These are phyloP conservation scores for Caloboletus firmus DNA, from an alignment of 1,284 basidiomycete genomes.

Conservation along the genomic window DNA sequence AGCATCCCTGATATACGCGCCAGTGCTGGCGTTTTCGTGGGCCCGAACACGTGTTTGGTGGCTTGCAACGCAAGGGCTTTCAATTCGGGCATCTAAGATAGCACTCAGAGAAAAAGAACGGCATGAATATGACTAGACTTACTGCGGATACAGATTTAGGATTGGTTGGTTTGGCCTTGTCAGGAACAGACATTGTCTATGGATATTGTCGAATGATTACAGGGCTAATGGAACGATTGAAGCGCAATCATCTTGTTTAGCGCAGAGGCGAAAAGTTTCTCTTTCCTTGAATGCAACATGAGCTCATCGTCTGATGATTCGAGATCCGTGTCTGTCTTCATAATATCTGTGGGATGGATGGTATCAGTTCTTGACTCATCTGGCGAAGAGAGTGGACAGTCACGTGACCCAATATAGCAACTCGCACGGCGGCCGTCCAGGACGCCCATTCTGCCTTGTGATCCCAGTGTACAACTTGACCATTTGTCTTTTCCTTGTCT, in stretches of 20 bases:
- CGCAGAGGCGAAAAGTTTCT: slow-evolving; percentile 49
- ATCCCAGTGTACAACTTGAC: no score
- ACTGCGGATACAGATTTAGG: slow-evolving; percentile 15
- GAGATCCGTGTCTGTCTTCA: slow-evolving; percentile 53
- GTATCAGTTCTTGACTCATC: no score
- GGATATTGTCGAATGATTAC: slow-evolving; percentile 58
- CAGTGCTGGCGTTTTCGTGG: slow-evolving; percentile 52
- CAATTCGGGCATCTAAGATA: slow-evolving; percentile 44
- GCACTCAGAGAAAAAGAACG: neutral
- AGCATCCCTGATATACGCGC: slow-evolving; percentile 49
- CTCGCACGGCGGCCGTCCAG: no score
- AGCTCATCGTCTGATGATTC: slow-evolving; percentile 60
- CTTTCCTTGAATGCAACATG: slow-evolving; percentile 55
- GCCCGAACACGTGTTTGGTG: slow-evolving; percentile 53
- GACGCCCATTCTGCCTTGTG: no score
- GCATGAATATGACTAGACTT: neutral
- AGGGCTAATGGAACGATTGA: slow-evolving; percentile 54
- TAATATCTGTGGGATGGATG: slow-evolving; percentile 50
- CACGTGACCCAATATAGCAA: no score
- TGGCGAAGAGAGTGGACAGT: no score
- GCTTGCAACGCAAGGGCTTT: slow-evolving; percentile 48
- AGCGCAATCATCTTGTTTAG: slow-evolving; percentile 53
- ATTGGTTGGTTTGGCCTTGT: slow-evolving; percentile 21
- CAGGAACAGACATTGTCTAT: slow-evolving; percentile 51
- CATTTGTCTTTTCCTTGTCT: no score